Evolutionary conservation across 805 yeast species (phyloP), one percentile per base, ranked within the genome.

Genomic region (Yarrowia porcina): DNA sequence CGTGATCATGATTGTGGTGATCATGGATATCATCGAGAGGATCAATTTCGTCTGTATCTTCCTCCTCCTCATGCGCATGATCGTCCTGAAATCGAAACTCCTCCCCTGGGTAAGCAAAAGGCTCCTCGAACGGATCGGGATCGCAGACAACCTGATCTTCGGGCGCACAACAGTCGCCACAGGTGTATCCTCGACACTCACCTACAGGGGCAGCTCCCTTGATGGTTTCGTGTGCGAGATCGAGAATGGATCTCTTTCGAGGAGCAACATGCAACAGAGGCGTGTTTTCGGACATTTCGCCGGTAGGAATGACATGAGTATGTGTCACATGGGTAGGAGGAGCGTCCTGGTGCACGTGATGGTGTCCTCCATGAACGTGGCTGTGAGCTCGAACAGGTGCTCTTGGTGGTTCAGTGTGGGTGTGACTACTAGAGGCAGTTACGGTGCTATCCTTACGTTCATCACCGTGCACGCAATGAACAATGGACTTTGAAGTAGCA

Each of bases 401-500:
- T 21, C 44, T 8, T 4, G 45, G 28, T 5, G 20, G 27, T 18
- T 28, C 52, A 1, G 35, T 20, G 18, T 28, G 36, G 4, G 52
- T 45, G 21, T 45, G 33, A 15, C 21, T n/a, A 3, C 44, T n/a
- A 5, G 59, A 35, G 3, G 20, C 42, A 2, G 59, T 18, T 4
- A n/a, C 44, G 3, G 23, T 11, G 17, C 25, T 52, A 8, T 20
- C 28, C 9, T 52, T 52, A 4, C 33, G 68, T 10, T 64, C 73
- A 12, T 75, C 80, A 12, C 77, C 83, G 69, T 91, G 97, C 15
- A 84, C 87, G 74, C 97, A 91, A 71, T 91, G 97, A 0, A 92
- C 88, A 33, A 92, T 82, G 32, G 92, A 85, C 71, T 89, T 89
- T 57, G 93, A 83, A 0, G 97, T 89, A 60, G 85, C 73, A 35